Base-by-base conservation (phyloP, 139 green algal genomes). In the Medakamo hakoo region DNA sequence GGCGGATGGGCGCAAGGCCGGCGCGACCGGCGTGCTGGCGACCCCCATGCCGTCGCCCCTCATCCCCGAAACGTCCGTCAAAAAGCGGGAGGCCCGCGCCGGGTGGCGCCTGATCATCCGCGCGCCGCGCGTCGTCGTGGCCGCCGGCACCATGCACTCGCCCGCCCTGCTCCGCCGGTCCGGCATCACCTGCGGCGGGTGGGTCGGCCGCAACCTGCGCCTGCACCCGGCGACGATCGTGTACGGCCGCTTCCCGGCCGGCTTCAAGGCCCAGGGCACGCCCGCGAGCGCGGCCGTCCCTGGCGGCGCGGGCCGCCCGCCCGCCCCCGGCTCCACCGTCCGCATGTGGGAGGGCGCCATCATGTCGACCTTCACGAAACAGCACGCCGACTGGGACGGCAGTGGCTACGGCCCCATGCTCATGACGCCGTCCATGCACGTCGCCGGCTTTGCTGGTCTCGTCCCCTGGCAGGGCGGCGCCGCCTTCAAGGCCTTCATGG, bases 91-190 rank as follows among this genome's bases (percentile, higher is more conserved):
- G 55, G 27, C 3, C 27, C 27, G 52, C 28, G 26, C 23, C 26
- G 29, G 52, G 27, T 48, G 65, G 24, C 24, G 40, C 18, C 30
- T 70, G 25, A 58, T 62, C 3, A 52, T 83, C 2, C 57, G 69
- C 49, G 69, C 73, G n/a, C 48, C 64, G 14, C 1, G 70, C 9
- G 65, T 81, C 4, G 62, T 84, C 4, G 55, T 26, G 27, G 31
- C 56, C 5, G 63, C 61, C 0, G 73, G 73, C 25, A 63, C 70
- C 22, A 60, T 89, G 32, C 71, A 86, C 72, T 81, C 68, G 22
- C 82, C 82, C 0, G 74, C 79, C 22, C 72, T 89, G 70, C 76
- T 89, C 63, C 75, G 86, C 49, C 67, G 82, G 25, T 80, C 68
- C 30, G 75, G 71, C 24, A 63, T 89, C 25, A 63, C 23, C 0